Percentiles rank a stretch among this genome's conserved stretches.
phyloP scores from a whole-genome alignment of 352 stramenopile genomes.

The Thalassiosira livingstoniorum region DNA sequence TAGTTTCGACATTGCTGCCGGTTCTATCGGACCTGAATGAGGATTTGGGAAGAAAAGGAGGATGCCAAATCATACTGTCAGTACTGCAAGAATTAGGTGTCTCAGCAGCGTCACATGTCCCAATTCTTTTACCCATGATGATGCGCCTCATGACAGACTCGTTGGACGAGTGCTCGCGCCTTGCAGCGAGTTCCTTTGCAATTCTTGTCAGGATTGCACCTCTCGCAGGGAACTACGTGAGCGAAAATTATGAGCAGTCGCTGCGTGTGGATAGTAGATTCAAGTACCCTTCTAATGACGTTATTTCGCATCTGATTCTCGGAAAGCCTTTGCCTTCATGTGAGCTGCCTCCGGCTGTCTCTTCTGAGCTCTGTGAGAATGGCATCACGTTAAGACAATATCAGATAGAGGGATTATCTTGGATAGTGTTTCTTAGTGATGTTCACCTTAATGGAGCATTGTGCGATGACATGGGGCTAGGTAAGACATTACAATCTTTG shows the following conservation, averaged over 20 bases:
- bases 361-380: constrained; percentile 46
- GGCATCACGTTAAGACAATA: constrained; percentile 74
- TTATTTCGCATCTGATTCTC: constrained; percentile 85
- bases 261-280: neutral
- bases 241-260: constrained; percentile 11
- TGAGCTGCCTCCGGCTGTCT: constrained; percentile 61
- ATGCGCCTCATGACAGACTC: constrained; percentile 84
- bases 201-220: constrained; percentile 78
- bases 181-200: constrained; percentile 77
- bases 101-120: constrained; percentile 69
- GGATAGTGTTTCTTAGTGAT: constrained; percentile 81
- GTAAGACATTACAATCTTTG: constrained; percentile 96
- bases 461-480: constrained; percentile 82
- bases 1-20: constrained; percentile 46
- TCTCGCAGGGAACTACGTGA: constrained; percentile 54
- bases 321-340: constrained; percentile 77
- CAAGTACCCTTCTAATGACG: constrained; percentile 44
- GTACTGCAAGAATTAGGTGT: constrained; percentile 64
- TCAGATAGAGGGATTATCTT: constrained; percentile 84
- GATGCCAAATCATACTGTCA: constrained; percentile 62
- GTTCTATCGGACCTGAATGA: constrained; percentile 52
- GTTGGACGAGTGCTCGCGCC: constrained; percentile 64
- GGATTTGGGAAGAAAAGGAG: constrained; percentile 55
- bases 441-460: constrained; percentile 81
- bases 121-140: constrained; percentile 67